These are phyloP conservation scores for Trichosporon ovoides DNA, from an alignment of 1,284 basidiomycete species.

Conservation along the genomic window DNA sequence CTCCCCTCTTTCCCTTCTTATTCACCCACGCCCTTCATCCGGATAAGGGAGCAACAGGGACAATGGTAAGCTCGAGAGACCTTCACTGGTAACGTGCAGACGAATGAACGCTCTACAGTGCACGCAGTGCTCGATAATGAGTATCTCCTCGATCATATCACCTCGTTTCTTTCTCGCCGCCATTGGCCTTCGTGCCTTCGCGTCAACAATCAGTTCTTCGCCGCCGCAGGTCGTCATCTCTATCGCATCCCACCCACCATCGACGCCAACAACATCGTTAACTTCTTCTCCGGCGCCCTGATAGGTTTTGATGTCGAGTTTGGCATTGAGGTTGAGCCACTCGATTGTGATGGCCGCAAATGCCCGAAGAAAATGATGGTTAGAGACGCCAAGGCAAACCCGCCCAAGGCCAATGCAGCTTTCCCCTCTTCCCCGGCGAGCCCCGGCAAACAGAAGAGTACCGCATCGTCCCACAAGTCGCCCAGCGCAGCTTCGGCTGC, in stretches of 20 bases:
- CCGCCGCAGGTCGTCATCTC: not conserved
- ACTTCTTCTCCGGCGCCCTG: not conserved
- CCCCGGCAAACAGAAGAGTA: too few species aligned
- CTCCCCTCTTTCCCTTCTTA: too few species aligned
- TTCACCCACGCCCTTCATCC: too few species aligned
- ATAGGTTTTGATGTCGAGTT: not conserved
- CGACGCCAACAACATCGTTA: not conserved
- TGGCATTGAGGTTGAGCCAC: not conserved
- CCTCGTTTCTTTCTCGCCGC: not conserved
- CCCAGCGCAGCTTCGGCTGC: too few species aligned
- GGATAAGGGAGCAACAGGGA: too few species aligned
- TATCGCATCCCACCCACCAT: not conserved
- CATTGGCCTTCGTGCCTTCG: not conserved
- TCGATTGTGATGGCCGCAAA: not conserved
- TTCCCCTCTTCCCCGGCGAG: not conserved
- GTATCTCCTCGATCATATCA: constrained; percentile 15
- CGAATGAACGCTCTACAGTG: too few species aligned
- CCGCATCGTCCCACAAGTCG: too few species aligned
- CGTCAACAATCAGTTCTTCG: constrained; percentile 1
- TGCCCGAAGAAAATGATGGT: too few species aligned
- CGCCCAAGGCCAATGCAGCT: not conserved
- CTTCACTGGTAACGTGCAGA: too few species aligned
- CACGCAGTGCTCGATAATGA: constrained; percentile 8
- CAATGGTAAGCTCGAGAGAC: too few species aligned
- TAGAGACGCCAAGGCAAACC: not conserved